Conservation (phyloP, 2,329 filamentous ascomycete genomes). For the Hymenoscyphus linearis region DNA sequence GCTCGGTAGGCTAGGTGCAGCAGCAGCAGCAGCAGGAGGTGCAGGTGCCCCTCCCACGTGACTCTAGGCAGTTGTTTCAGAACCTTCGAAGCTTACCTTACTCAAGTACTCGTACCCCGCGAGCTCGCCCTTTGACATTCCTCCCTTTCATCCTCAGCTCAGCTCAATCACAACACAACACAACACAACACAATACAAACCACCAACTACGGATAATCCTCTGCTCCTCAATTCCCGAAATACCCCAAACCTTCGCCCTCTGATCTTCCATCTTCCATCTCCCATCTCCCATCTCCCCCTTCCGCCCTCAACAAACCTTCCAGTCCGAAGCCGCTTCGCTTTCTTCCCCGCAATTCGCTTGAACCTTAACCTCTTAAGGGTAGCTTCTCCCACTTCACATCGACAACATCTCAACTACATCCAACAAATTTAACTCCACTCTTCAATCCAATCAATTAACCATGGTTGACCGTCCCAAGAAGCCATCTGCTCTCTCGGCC, state of each 20-base stretch:
- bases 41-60: not conserved
- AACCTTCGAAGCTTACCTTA: not conserved
- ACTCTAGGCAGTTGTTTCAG: not conserved
- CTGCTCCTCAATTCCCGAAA: no score
- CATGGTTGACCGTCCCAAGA: constrained; percentile 79
- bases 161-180: no score
- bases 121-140: not conserved
- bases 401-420: not conserved
- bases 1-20: no score
- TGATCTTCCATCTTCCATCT: no score
- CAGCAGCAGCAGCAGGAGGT: no score
- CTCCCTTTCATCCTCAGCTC: not conserved
- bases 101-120: no score
- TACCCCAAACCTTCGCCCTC: no score
- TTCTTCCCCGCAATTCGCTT: not conserved
- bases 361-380: not conserved
- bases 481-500: constrained; percentile 69
- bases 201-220: no score
- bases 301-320: not conserved
- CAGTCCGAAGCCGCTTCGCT: not conserved
- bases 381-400: not conserved
- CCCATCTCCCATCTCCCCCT: not conserved
- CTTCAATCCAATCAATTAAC: not conserved
- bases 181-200: no score
- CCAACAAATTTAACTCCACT: not conserved